Evolutionary conservation across 148 eudicot genomes (phyloP), one percentile per base, ranked within the genome.

Genomic region (Diospyros lotus): DNA sequence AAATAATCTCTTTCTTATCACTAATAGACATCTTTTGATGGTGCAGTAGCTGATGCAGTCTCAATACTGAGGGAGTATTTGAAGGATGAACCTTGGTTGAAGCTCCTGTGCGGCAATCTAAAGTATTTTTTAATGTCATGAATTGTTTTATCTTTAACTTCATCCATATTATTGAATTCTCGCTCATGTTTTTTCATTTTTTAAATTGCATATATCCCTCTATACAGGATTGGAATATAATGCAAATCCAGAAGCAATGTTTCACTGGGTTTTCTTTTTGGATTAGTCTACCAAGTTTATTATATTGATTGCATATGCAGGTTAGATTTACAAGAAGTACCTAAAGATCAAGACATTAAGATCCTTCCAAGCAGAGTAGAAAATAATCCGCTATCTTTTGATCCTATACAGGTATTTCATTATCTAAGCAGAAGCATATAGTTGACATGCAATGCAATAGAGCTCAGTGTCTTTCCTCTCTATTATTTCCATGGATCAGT

Each of bases 1-100:
- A 61, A 38, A 62, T 60, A 64, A 48, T 41, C 51, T 71, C 55
- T 67, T 56, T 12, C 9, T 38, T 28, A 4, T 74, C 9, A 43
- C 67, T 68, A 44, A 51, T 52, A 41, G 9, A 13, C 46, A 39
- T 56, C 48, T 73, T 62, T 41, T 12, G 6, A 42, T 41, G 64
- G 48, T 75, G 81, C 94, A 93, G 98, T 93, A 80, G 76, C 85
- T 68, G 97, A 90, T 67, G 89, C 85, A 11, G 87, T 89, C 17
- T 85, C 94, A 41, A 80, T 96, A 64, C 66, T 96, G 77, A 89
- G 95, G 45, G 99, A 96, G 71, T 96, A 96, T 85, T 51, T 96
- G 84, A 88, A 80, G 82, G 97, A 96, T 52, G 94, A 91, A 64
- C 98, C 99, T 3, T 96, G 99, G 99, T 64, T 91, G 81, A 88